Evolutionary conservation across 139 green algal genomes (phyloP), one percentile per base, ranked within the genome.

Genomic region (Marvania coccoides): DNA sequence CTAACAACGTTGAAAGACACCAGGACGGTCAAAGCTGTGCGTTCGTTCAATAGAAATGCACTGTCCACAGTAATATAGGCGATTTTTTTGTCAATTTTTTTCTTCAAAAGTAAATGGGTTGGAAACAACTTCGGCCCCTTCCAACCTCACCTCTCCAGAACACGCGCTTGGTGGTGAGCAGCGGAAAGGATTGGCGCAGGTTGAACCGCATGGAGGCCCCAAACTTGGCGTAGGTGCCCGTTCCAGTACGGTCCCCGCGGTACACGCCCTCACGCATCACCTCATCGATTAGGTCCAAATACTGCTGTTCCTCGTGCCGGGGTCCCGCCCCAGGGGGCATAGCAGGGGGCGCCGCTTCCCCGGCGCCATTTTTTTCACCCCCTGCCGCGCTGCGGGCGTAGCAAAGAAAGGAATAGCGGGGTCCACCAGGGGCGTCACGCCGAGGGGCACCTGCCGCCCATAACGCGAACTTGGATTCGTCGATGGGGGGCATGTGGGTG

Each of bases 151-250:
- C 90, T 61, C 87, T 71, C 93, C 93, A 98, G 74, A 98, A 98
- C 7, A 95, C 86, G 36, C 91, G 81, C 77, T 99, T 99, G 65
- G 87, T 95, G 40, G 95, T 99, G 26, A 99, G 87, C 47, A 99
- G 83, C 12, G 95, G 95, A 78, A 99, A 98, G 59, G 71, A 81
- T 69, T 96, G 82, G 8, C 95, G 85, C 74, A 99, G 78, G 81
- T 97, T 94, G 80, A 92, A 99, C 37, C 90, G 80, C 81, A 92
- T 90, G 57, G 85, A 78, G 37, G 59, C 67, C 6, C 95, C 94
- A 82, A 99, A 98, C 64, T 85, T 82, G 23, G 85, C 90, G 51
- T 90, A 77, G 9, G 94, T 99, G 37, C 91, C 94, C 4, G 94
- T 98, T 67, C 95, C 95, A 3, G 95, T 99, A 36, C 95, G 81